Conservation (phyloP, 148 eudicot genomes). For the Suaeda aralocaspica region DNA sequence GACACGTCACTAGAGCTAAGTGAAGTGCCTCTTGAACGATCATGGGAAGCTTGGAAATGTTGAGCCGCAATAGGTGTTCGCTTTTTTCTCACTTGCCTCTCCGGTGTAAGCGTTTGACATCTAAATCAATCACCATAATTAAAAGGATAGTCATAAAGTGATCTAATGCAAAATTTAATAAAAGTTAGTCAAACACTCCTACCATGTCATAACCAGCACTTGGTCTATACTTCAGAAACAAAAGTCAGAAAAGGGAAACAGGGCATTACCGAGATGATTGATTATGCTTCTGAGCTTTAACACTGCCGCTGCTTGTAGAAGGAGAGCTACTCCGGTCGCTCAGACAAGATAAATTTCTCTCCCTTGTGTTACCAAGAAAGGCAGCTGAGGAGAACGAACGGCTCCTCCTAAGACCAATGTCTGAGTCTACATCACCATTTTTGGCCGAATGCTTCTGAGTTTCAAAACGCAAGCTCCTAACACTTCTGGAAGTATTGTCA, state of each 20-base stretch:
- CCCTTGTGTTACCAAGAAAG: conserved; percentile 35
- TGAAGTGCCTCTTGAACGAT: conserved; percentile 52
- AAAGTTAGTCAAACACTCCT: not conserved
- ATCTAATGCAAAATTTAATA: not conserved
- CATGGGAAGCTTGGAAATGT: conserved; percentile 26
- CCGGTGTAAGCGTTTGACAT: conserved; percentile 48
- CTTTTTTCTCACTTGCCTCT: conserved; percentile 48
- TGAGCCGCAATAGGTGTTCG: conserved; percentile 23
- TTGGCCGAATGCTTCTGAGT: conserved; percentile 30
- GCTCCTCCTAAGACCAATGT: conserved; percentile 58
- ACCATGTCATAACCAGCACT: not conserved
- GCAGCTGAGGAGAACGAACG: conserved; percentile 76
- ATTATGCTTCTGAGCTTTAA: conserved; percentile 29
- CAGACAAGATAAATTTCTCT: conserved; percentile 24
- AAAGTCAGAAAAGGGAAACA: not conserved
- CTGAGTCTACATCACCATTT: conserved; percentile 25
- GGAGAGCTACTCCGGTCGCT: conserved; percentile 56
- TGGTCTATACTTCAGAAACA: not conserved
- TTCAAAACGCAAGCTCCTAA: conserved; percentile 20
- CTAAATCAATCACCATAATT: conserved; percentile 14
- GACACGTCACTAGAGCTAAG: conserved; percentile 61
- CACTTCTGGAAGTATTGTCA: conserved; percentile 25
- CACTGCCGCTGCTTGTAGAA: conserved; percentile 42
- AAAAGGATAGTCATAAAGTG: conserved; percentile 2
- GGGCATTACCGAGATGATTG: conserved; percentile 48